Evolutionary conservation across 192 early-diverging fungal genomes (phyloP).

Genomic region (Coemansia sp.): DNA sequence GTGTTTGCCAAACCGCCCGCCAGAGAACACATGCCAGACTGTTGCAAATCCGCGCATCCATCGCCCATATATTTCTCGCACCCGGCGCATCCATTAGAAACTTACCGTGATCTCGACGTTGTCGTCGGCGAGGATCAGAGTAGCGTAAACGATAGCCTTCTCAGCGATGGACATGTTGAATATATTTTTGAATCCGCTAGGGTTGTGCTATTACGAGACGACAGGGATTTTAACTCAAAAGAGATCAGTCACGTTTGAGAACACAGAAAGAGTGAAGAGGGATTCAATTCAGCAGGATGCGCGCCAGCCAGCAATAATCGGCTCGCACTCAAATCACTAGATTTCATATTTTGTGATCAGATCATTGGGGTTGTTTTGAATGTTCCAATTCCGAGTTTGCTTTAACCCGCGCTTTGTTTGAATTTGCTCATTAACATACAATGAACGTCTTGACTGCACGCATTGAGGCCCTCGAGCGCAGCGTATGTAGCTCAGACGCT

Average conservation of each 20-base stretch:
- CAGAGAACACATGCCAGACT: background rate
- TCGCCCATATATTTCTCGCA: background rate
- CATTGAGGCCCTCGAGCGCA: constrained; percentile 39
- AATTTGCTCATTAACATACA: background rate
- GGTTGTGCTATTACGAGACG: constrained; percentile 37
- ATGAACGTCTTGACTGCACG: constrained; percentile 36
- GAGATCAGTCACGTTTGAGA: constrained; percentile 50
- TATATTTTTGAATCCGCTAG: constrained; percentile 1
- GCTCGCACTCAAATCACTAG: background rate
- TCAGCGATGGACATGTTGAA: constrained; percentile 66
- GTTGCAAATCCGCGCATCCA: constrained; percentile 9
- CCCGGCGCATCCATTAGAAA: constrained; percentile 24
- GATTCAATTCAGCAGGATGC: constrained; percentile 1
- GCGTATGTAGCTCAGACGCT: constrained; percentile 17
- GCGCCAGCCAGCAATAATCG: background rate
- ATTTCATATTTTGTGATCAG: background rate
- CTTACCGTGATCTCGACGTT: constrained; percentile 92
- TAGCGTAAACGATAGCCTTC: constrained; percentile 91
- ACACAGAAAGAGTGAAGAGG: constrained; percentile 20
- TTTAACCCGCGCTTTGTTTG: background rate
- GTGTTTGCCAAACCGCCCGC: background rate
- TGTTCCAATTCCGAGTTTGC: constrained; percentile 9
- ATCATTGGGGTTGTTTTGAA: background rate
- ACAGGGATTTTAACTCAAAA: constrained; percentile 48
- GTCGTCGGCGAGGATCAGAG: constrained; percentile 98